phyloP scores from a whole-genome alignment of 73 alveolate species.

The Breviolum minutum region DNA sequence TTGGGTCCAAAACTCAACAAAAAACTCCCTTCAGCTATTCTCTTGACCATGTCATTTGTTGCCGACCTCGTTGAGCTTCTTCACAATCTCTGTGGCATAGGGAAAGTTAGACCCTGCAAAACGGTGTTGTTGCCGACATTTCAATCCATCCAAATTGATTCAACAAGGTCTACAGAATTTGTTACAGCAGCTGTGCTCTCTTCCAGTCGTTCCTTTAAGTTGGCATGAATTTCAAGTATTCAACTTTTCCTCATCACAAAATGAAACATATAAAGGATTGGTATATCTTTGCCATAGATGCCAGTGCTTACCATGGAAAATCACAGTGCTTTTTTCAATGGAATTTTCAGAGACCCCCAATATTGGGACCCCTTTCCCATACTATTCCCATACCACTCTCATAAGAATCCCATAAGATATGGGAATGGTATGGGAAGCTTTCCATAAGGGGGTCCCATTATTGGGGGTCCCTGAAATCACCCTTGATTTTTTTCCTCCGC shows the following conservation, averaged over 20 bases:
- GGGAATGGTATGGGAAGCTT: no score
- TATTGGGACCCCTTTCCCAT: no score
- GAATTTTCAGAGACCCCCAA: not conserved
- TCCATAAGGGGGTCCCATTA: no score
- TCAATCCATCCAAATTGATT: not conserved
- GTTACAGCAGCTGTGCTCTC: not conserved
- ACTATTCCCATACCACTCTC: no score
- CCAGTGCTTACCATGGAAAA: not conserved
- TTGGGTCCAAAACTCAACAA: not conserved
- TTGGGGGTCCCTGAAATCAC: no score
- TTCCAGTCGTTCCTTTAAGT: not conserved
- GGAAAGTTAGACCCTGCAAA: constrained; percentile 80
- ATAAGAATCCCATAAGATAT: no score
- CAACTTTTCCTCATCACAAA: not conserved
- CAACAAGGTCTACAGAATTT: not conserved
- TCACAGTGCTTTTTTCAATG: not conserved
- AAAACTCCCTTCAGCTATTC: not conserved
- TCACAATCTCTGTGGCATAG: constrained; percentile 65
- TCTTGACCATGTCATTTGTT: not conserved
- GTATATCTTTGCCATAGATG: no score
- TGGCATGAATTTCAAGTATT: not conserved
- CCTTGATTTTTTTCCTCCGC: no score
- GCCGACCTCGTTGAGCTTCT: constrained; percentile 69
- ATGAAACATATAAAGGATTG: no score
- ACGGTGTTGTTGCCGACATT: not conserved